Percentiles rank a stretch among this genome's conserved stretches.
Evolutionary conservation across 768 basidiomycete species (phyloP).

Genomic region (Cystofilobasidium capitatum): DNA sequence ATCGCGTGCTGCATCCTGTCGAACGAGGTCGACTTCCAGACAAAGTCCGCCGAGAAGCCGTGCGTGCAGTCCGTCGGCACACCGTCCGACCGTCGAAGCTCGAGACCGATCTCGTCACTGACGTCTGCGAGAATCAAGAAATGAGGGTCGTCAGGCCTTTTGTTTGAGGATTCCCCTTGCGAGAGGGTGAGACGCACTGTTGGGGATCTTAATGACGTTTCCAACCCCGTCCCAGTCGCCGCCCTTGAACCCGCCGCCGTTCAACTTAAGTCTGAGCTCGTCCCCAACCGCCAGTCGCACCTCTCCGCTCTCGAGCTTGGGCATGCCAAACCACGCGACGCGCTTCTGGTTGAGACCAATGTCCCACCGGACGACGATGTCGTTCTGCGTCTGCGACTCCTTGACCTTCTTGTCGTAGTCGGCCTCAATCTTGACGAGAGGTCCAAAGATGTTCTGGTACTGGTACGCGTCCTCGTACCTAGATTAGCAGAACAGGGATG

Average conservation of each 20-base stretch:
- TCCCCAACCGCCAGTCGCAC: constrained; percentile 94
- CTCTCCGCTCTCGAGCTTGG: constrained; percentile 96
- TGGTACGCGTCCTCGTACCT: constrained; percentile 97
- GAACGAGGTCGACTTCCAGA: constrained; percentile 99
- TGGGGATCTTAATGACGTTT: constrained; percentile 97
- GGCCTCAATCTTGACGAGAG: constrained; percentile 97
- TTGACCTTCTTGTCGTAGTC: constrained; percentile 97
- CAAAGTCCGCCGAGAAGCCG: constrained; percentile 95
- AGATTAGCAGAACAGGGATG: background rate
- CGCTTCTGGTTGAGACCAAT: constrained; percentile 96
- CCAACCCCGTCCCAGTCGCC: constrained; percentile 83
- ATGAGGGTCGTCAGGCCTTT: background rate
- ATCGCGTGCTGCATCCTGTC: constrained; percentile 99
- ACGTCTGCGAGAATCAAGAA: constrained; percentile 53
- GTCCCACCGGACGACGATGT: constrained; percentile 94
- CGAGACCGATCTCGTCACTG: constrained; percentile 93
- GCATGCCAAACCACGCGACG: constrained; percentile 94
- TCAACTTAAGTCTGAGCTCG: constrained; percentile 79
- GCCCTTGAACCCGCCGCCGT: constrained; percentile 70
- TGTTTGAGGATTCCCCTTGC: background rate
- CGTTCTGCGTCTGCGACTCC: constrained; percentile 96
- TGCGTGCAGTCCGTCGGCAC: constrained; percentile 90
- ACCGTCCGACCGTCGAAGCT: constrained; percentile 78
- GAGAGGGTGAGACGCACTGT: constrained; percentile 63
- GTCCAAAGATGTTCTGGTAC: constrained; percentile 99